Base-by-base conservation (phyloP, 352 stramenopile species). In the Phytopythium delawarense region DNA sequence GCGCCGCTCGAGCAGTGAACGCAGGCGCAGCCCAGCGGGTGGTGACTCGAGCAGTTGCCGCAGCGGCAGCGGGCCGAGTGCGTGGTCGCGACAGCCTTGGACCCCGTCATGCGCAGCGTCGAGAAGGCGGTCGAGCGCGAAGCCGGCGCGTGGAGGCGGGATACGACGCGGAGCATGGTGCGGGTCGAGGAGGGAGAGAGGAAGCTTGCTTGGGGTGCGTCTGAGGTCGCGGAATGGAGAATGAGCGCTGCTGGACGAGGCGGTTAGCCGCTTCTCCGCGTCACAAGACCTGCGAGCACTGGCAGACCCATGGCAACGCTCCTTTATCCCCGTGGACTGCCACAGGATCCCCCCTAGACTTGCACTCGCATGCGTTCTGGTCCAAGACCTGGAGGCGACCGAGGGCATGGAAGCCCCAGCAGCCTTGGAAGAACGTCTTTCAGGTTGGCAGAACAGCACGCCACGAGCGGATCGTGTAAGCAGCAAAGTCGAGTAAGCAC, bases 1-100 rank as follows among this genome's bases (percentile, higher is more conserved):
- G 72, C 70, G 44, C 63, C 61, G 59, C 15, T 16, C 1, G 50
- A 57, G 51, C 53, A 65, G 18, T 35, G 21, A 23, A 45, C 13
- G 44, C 59, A 71, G 23, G 28, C 58, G 65, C 58, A 69, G 28
- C n/a, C 48, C 9, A 44, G 13, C 50, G 58, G 25, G 61, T 74
- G 40, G 61, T 75, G 69, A 35, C 71, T 62, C 53, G 48, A 53
- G 56, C 67, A 77, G 59, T 70, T 71, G 32, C 66, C 66, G n/a
- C 72, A 79, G 25, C 63, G 63, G 60, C 72, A 77, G 50, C 15
- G 50, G 0, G 50, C 30, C 30, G 30, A 44, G 50, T 57, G 50
- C 1, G 50, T 44, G 28, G 50, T 7, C 16, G 32, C 30, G 9
- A 32, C 28, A 16, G 50, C 50, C 50, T 39, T 68, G 52, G 51